Conservation (phyloP, 176 grass and related monocot genomes). For the Ampelocalamus luodianensis region DNA sequence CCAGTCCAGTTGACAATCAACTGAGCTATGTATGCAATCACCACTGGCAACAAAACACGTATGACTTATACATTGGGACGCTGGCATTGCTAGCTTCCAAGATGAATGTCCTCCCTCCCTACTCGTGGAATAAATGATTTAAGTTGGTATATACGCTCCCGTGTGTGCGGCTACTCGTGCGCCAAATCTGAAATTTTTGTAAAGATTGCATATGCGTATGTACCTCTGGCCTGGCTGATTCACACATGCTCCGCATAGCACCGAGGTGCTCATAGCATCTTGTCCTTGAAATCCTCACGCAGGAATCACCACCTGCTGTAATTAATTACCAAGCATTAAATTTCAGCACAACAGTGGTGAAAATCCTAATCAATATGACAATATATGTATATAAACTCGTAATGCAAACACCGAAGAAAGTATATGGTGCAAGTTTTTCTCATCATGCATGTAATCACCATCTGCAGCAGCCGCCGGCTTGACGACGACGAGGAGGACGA, state of each 20-base stretch:
- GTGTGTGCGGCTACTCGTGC: background rate
- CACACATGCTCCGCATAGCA: constrained; percentile 54
- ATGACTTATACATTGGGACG: too few relatives aligned
- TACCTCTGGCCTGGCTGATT: constrained; percentile 66
- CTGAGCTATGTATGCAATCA: too few relatives aligned
- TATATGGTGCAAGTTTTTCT: background rate
- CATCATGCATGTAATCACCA: constrained; percentile 6
- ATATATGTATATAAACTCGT: background rate
- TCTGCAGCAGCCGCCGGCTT: constrained; percentile 22
- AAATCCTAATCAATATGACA: background rate
- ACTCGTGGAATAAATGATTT: background rate
- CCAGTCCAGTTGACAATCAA: too few relatives aligned
- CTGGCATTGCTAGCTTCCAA: background rate
- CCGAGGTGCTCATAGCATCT: constrained; percentile 40
- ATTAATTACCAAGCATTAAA: background rate
- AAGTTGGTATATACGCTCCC: background rate
- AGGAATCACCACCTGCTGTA: constrained; percentile 18
- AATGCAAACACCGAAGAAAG: background rate
- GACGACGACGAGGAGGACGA: constrained; percentile 58
- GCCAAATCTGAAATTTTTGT: background rate
- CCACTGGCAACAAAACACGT: too few relatives aligned
- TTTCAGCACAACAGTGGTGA: background rate
- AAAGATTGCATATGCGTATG: background rate
- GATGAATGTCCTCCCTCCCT: too few relatives aligned
- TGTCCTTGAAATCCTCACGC: constrained; percentile 31